phyloP scores from a whole-genome alignment of 306 rosid genomes.

The Erythrophleum fordii region DNA sequence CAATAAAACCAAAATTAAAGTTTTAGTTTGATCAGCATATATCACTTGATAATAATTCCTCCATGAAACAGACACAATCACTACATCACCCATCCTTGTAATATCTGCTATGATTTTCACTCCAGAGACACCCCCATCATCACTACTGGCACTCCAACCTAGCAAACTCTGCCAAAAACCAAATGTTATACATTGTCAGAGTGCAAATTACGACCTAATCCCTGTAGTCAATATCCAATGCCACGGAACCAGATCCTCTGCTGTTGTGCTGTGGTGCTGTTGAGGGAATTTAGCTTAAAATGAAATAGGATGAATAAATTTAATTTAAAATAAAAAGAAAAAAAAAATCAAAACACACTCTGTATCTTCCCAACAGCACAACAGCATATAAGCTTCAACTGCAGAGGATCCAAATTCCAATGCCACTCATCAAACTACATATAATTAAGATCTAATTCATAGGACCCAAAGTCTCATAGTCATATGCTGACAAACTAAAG shows the following conservation, averaged over 20 bases:
- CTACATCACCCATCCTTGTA: slow-evolving; percentile 4
- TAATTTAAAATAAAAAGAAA: too few relatives aligned
- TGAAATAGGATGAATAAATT: too few relatives aligned
- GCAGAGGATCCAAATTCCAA: too few relatives aligned
- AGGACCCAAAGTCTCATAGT: slow-evolving; percentile 27
- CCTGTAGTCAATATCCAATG: slow-evolving; percentile 32
- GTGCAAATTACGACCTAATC: slow-evolving; percentile 10
- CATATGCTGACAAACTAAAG: slow-evolving; percentile 39
- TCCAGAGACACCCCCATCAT: slow-evolving; percentile 22
- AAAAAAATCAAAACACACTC: too few relatives aligned
- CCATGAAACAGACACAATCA: background rate
- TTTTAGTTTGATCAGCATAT: background rate
- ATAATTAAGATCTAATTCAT: slow-evolving; percentile 41
- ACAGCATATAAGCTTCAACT: too few relatives aligned
- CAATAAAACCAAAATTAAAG: background rate
- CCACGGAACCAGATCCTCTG: too few relatives aligned
- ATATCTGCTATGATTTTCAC: background rate
- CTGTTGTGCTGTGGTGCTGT: too few relatives aligned
- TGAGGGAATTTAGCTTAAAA: too few relatives aligned
- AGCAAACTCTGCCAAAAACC: slow-evolving; percentile 28
- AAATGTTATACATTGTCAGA: slow-evolving; percentile 28
- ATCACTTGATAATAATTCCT: slow-evolving; percentile 25
- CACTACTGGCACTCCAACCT: slow-evolving; percentile 26
- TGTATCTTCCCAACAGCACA: too few relatives aligned
- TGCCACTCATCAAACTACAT: slow-evolving; percentile 7